A percentile compares a stretch with the other conserved stretches of the same genome.
Evolutionary conservation across 2,329 filamentous ascomycete genomes (phyloP).

Genomic region (Aspergillus oerlinghausenensis): DNA sequence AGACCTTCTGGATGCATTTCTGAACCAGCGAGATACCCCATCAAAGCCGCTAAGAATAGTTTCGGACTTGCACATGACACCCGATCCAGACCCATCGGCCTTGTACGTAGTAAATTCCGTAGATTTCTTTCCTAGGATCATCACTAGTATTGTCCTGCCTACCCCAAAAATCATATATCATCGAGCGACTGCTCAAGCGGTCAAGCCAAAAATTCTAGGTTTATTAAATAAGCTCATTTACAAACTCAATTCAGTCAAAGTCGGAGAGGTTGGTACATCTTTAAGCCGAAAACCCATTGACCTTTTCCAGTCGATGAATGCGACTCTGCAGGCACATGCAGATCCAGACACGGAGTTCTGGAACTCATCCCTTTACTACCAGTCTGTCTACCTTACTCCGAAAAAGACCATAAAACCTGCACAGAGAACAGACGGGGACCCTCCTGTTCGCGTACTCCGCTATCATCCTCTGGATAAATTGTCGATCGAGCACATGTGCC

Average conservation of each 20-base stretch:
- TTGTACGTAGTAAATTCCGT: slow-evolving; percentile 6
- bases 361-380: background rate
- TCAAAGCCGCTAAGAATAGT: slow-evolving; percentile 11
- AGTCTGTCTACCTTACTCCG: background rate
- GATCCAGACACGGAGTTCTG: background rate
- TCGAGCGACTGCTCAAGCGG: background rate
- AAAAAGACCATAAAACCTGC: background rate
- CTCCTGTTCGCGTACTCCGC: slow-evolving; percentile 7
- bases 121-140: slow-evolving; percentile 6
- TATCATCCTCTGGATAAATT: slow-evolving; percentile 4
- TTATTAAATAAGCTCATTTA: background rate
- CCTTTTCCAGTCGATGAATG: no score
- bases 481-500: slow-evolving; percentile 11
- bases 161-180: background rate
- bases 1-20: background rate
- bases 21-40: background rate
- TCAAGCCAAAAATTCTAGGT: background rate
- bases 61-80: slow-evolving; percentile 14
- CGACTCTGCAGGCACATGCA: background rate
- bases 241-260: background rate
- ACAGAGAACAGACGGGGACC: slow-evolving; percentile 8
- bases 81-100: slow-evolving; percentile 10
- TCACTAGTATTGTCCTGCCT: no score
- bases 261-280: background rate
- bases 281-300: background rate